Evolutionary conservation across 106 monocot genomes (phyloP), one percentile per base, ranked within the genome.

Genomic region (Phalaenopsis aphrodite): DNA sequence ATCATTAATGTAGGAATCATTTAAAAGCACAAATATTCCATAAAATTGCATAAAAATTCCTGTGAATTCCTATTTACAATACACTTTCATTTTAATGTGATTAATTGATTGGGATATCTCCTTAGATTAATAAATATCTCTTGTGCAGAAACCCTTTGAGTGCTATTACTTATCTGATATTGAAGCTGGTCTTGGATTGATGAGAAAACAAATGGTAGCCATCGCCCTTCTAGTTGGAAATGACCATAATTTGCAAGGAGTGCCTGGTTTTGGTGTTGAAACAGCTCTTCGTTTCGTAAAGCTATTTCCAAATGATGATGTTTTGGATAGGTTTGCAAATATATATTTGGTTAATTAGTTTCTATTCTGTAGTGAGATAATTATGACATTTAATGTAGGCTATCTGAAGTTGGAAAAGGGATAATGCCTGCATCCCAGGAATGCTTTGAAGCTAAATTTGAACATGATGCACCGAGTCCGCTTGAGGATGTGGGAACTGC

Each of bases 61-160:
- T 69, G 69, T 69, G n/a, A 38, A 69, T 69, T 69, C 23, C n/a
- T 69, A 12, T 69, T 39, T 69, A 14, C n/a, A 36, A 69, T 39
- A 69, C 15, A 4, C 36, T 69, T 21, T 69, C 37, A 69, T 69
- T 69, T 69, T 15, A 39, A 16, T 69, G 23, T 39, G 39, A 69
- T 69, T 69, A 0, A 38, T 69, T 69, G 15, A 69, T 69, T 69
- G 64, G 12, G 69, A 38, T 69, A 3, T 38, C 39, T 37, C 69
- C 39, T 61, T 74, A 45, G 8, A 72, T 24, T 42, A 73, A 79
- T 85, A 57, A 76, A 3, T 41, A 78, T 69, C 47, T 57, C 81
- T 85, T 81, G 52, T 87, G 79, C 89, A 97, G 99, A 88, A 99
- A 82, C 94, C 99, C 67, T 95, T 90, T 84, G 99, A 99, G 80